Evolutionary conservation across 371 early-diverging fungal species (phyloP).

Genomic region (Synchytrium microbalum): DNA sequence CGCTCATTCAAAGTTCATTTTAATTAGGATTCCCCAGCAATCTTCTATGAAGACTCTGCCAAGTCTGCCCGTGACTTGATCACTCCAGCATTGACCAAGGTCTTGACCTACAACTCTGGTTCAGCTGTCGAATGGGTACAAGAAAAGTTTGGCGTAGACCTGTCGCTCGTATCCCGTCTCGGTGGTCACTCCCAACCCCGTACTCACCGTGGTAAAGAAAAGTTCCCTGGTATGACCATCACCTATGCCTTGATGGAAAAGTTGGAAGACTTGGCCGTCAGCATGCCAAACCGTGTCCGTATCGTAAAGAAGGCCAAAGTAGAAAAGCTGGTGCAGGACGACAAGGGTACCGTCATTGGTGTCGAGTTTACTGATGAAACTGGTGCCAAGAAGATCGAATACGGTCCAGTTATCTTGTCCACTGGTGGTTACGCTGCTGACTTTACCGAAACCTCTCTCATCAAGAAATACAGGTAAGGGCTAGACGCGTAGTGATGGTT

Average conservation of each 20-base stretch:
- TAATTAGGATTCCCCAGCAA: conserved; percentile 70
- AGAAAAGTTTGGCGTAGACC: conserved; percentile 77
- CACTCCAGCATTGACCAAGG: conserved; percentile 75
- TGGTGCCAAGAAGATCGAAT: conserved; percentile 45
- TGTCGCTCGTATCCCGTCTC: conserved; percentile 80
- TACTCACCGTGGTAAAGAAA: conserved; percentile 92
- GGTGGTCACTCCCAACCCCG: conserved; percentile 77
- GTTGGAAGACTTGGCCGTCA: conserved; percentile 64
- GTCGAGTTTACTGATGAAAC: conserved; percentile 55
- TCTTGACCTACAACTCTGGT: conserved; percentile 73
- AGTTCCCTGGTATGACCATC: conserved; percentile 93
- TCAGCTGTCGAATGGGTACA: conserved; percentile 92
- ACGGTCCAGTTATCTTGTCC: conserved; percentile 79
- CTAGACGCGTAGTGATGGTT: neutral
- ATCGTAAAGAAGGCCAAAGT: conserved; percentile 76
- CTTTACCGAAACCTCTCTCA: conserved; percentile 36
- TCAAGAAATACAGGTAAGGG: conserved; percentile 40
- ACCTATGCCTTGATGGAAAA: conserved; percentile 88
- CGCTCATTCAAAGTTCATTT: too few species aligned
- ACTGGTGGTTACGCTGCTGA: conserved; percentile 79
- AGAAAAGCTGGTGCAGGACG: conserved; percentile 30
- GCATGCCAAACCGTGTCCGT: conserved; percentile 61
- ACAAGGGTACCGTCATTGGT: conserved; percentile 54
- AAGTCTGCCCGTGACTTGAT: conserved; percentile 81
- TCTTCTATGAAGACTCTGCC: conserved; percentile 82